Conservation (phyloP, 345 rosid genomes). For the Ailanthus altissimus region DNA sequence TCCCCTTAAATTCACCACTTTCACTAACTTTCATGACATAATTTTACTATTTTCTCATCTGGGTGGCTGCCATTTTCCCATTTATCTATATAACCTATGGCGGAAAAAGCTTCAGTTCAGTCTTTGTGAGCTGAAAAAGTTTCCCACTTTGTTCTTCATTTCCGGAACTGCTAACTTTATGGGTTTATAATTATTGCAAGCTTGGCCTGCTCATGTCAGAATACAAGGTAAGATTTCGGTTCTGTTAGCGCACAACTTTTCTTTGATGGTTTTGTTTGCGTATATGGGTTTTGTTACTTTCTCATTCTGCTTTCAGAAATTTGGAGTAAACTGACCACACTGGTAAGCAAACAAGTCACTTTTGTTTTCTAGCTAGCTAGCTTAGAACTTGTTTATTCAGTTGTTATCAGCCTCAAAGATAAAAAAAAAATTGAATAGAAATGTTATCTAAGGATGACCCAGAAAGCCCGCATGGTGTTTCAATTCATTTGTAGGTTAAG, state of each 20-base stretch:
- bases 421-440: neutral
- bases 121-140: constrained; percentile 1
- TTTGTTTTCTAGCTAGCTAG: neutral
- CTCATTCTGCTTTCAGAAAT: neutral
- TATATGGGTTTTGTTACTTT: neutral
- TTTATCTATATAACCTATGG: neutral
- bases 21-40: neutral
- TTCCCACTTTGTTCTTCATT: neutral
- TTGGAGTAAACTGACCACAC: neutral
- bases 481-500: neutral
- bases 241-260: neutral
- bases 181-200: neutral
- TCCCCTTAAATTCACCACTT: neutral
- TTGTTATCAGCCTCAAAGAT: neutral
- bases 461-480: neutral
- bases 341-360: neutral
- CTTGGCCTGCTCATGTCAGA: neutral
- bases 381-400: neutral
- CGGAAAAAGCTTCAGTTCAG: neutral
- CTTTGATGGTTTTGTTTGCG: neutral
- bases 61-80: neutral
- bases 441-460: constrained; percentile 1
- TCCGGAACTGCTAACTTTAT: neutral
- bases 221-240: constrained; percentile 13
- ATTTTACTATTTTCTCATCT: constrained; percentile 2